These are phyloP conservation scores for Trypethelium eluteriae DNA, from an alignment of 495 filamentous ascomycete genomes.

Conservation along the genomic window DNA sequence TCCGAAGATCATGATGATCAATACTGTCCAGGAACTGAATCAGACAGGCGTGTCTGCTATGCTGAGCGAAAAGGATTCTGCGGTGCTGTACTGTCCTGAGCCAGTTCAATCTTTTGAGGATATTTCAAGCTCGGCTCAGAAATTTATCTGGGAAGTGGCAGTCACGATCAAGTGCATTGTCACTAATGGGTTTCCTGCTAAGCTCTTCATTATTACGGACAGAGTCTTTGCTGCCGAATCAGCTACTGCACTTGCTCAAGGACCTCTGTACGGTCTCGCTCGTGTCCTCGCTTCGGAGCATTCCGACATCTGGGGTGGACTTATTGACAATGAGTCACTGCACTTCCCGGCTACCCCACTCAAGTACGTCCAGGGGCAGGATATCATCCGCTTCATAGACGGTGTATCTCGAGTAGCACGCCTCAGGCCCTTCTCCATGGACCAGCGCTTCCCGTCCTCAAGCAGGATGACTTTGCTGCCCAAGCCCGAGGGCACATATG, in stretches of 20 bases:
- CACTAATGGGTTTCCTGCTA: neutral
- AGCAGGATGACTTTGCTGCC: slow-evolving; percentile 22
- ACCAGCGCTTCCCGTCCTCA: neutral
- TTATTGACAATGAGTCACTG: slow-evolving; percentile 32
- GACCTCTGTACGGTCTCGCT: slow-evolving; percentile 34
- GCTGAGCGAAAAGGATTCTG: neutral
- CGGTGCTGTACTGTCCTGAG: neutral
- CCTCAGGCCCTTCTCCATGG: slow-evolving; percentile 24
- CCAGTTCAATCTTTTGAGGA: neutral
- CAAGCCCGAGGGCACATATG: slow-evolving; percentile 39
- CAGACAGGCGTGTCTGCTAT: neutral
- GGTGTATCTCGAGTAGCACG: slow-evolving; percentile 34
- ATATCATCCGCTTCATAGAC: slow-evolving; percentile 42
- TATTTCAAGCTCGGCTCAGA: neutral
- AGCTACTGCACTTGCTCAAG: slow-evolving; percentile 32
- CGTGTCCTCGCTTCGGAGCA: slow-evolving; percentile 40
- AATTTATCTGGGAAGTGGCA: too few species aligned
- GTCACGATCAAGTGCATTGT: neutral
- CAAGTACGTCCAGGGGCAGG: slow-evolving; percentile 35
- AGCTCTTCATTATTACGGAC: neutral
- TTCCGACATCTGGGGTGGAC: slow-evolving; percentile 34
- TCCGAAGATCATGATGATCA: neutral
- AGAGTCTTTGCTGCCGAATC: neutral
- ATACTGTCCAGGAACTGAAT: neutral
- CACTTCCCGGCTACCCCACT: slow-evolving; percentile 31